Conservation (phyloP, 495 filamentous ascomycete species). For the Penicillium odoratum region DNA sequence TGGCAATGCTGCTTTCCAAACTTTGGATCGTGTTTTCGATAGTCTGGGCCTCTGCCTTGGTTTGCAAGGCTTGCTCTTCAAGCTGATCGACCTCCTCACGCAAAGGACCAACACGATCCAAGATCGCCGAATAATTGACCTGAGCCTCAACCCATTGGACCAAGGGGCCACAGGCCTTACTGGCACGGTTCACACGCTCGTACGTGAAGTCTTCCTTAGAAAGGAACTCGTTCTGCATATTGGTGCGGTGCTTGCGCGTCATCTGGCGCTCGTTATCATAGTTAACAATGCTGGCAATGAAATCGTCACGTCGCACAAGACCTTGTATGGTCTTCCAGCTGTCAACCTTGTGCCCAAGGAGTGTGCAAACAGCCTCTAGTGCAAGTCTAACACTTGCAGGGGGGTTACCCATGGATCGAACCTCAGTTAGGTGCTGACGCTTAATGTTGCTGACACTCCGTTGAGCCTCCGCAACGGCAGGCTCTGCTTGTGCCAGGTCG, state of each 20-base stretch:
- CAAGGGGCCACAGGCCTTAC: constrained; percentile 93
- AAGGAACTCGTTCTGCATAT: constrained; percentile 91
- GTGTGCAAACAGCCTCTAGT: constrained; percentile 89
- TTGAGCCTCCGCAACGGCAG: constrained; percentile 88
- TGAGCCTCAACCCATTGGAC: constrained; percentile 98
- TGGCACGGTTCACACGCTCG: constrained; percentile 91
- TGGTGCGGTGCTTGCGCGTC: constrained; percentile 75
- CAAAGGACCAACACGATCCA: constrained; percentile 91
- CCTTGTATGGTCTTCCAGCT: constrained; percentile 89
- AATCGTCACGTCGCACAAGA: constrained; percentile 87
- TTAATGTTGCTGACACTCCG: constrained; percentile 98
- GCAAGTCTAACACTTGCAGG: constrained; percentile 88
- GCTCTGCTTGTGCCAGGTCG: constrained; percentile 89
- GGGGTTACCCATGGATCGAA: constrained; percentile 92
- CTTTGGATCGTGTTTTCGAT: constrained; percentile 82
- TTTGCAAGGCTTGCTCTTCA: constrained; percentile 86
- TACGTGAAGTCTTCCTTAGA: constrained; percentile 93
- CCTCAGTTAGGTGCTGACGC: constrained; percentile 93
- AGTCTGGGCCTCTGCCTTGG: constrained; percentile 89
- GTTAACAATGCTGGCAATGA: constrained; percentile 96
- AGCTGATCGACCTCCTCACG: constrained; percentile 86
- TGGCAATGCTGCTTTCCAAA: constrained; percentile 87
- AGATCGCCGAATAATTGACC: constrained; percentile 94
- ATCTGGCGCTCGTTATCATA: constrained; percentile 97
- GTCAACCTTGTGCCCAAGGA: constrained; percentile 86